These are phyloP conservation scores for Crithidia sp. DNA, from an alignment of 208 protist species.

Conservation along the genomic window DNA sequence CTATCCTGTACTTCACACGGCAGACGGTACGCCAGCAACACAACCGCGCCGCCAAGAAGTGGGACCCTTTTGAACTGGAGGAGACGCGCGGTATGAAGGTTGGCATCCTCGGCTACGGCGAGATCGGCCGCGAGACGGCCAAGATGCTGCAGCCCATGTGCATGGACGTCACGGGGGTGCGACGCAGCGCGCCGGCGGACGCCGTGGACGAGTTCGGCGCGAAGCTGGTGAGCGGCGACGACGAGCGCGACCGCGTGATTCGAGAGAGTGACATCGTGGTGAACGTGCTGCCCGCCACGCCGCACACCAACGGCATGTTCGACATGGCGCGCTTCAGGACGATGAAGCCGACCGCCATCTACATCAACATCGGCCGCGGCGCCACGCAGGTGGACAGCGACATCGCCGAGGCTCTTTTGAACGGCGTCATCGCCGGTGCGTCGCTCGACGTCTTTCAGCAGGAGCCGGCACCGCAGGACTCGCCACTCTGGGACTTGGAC, in stretches of 20 bases:
- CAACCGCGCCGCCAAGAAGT: conserved; percentile 34
- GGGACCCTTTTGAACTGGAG: conserved; percentile 56
- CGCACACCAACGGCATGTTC: conserved; percentile 63
- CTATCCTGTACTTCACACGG: conserved; percentile 84
- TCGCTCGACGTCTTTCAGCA: conserved; percentile 78
- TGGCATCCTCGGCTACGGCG: conserved; percentile 80
- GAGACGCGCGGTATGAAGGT: conserved; percentile 63
- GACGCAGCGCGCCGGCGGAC: conserved; percentile 20
- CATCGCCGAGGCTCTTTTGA: conserved; percentile 51
- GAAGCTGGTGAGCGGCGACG: conserved; percentile 28
- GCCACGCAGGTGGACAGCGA: conserved; percentile 59
- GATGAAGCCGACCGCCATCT: conserved; percentile 72
- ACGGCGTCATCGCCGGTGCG: conserved; percentile 56
- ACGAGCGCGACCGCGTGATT: conserved; percentile 53
- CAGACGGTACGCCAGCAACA: conserved; percentile 11
- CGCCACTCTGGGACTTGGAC: conserved; percentile 54
- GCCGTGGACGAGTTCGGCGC: conserved; percentile 56
- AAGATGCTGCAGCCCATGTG: conserved; percentile 39
- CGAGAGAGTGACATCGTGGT: conserved; percentile 72
- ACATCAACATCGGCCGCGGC: conserved; percentile 83
- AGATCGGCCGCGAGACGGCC: conserved; percentile 62
- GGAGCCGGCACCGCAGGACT: conserved; percentile 61
- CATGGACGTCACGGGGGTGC: conserved; percentile 61
- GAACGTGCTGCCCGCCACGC: conserved; percentile 61
- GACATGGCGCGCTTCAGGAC: conserved; percentile 52